phyloP scores from a whole-genome alignment of 2,329 filamentous ascomycete genomes.

The Pseudogymnoascus sp. region DNA sequence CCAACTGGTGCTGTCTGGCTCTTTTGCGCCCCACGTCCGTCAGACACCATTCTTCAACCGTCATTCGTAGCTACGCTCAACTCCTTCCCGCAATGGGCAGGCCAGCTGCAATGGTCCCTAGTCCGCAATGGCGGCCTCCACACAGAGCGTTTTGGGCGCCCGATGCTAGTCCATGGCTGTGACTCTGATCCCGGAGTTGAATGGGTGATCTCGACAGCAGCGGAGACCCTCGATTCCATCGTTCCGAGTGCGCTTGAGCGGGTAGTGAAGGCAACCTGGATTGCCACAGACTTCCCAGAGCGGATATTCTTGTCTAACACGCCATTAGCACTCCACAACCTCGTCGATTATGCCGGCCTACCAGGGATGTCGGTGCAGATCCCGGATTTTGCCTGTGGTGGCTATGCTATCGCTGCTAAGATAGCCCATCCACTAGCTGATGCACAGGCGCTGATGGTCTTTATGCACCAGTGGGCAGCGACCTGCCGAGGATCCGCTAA shows the following conservation, averaged over 20 bases:
- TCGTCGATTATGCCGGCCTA: slow-evolving; percentile 25
- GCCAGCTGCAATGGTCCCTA: slow-evolving; percentile 18
- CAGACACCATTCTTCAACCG: slow-evolving; percentile 15
- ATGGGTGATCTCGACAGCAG: slow-evolving; percentile 29
- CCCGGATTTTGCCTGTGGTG: slow-evolving; percentile 35
- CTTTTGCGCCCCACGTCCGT: slow-evolving; percentile 20
- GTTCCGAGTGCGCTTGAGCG: slow-evolving; percentile 25
- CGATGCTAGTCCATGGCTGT: slow-evolving; percentile 31
- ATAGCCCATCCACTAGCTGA: slow-evolving; percentile 40
- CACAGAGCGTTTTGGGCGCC: slow-evolving; percentile 30
- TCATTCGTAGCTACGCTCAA: slow-evolving; percentile 32
- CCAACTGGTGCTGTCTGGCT: slow-evolving; percentile 39
- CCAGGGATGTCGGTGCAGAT: slow-evolving; percentile 33
- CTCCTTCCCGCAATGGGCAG: slow-evolving; percentile 6
- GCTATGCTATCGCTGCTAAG: slow-evolving; percentile 34
- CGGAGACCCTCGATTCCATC: slow-evolving; percentile 24
- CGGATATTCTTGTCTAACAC: slow-evolving; percentile 29
- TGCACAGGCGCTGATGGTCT: slow-evolving; percentile 36
- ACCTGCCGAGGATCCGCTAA: slow-evolving; percentile 19
- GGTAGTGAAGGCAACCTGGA: slow-evolving; percentile 26
- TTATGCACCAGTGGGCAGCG: slow-evolving; percentile 37
- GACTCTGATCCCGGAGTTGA: slow-evolving; percentile 36
- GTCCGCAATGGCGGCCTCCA: slow-evolving; percentile 35
- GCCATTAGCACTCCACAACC: slow-evolving; percentile 29
- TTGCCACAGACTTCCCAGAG: slow-evolving; percentile 30